Evolutionary conservation across 2,329 filamentous ascomycete genomes (phyloP), one percentile per base, ranked within the genome.

Genomic region (Colletotrichum limetticola): DNA sequence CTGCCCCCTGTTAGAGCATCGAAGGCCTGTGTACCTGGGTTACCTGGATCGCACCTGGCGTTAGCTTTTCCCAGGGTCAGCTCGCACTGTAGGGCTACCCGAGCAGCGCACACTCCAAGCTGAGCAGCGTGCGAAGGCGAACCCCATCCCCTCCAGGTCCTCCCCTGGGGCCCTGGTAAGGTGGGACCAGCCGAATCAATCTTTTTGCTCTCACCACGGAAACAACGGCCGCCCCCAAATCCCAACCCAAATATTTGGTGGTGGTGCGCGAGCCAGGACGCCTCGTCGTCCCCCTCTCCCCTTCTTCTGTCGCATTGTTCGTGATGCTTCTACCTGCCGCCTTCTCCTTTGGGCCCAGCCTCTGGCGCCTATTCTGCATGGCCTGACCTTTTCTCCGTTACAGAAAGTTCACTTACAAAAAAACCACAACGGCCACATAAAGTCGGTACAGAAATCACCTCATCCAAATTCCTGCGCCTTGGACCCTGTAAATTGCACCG

Each of bases 61-160:
- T 35, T 28, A 46, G 62, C 52, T 30, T 56, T 30, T 24, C 37
- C 28, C 19, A 26, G 53, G 63, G 26, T 60, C 32, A 62, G 68
- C 55, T 74, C 71, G 71, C 71, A 74, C 71, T 74, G 71, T 74
- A 63, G 63, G 58, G 68, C 71, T 72, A 71, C 60, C 56, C 61
- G 24, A 52, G 14, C 35, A 28, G 26, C 49, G 60, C 60, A 72
- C 66, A 60, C 55, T 57, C 46, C 53, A 32, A 66, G 37, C 55
- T 28, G 14, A 37, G 60, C 32, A 72, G 56, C 24, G 46, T 72
- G 32, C 70, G 64, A 24, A 24, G 58, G 49, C 52, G 52, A 65
- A 72, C 59, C 22, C 60, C 28, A 52, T 26, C 57, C 37, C 56
- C 32, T 53, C 37, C 37, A 42, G 37, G 37, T 42, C 14, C 14